phyloP scores from a whole-genome alignment of 2,329 filamentous ascomycete genomes.

The Septoria petroselini region DNA sequence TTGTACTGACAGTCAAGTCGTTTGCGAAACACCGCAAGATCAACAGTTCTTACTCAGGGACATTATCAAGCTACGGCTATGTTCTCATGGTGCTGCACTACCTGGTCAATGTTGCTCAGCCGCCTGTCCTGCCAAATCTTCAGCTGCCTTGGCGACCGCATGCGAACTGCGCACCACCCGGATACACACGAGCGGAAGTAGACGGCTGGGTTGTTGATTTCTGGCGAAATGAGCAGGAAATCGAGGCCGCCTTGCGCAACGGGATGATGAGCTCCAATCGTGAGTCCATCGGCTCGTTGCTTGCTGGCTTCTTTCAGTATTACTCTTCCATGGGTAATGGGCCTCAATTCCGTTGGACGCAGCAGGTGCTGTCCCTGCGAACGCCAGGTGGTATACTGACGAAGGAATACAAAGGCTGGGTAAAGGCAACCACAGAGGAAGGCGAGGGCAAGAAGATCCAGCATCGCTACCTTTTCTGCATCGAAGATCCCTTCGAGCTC shows the following conservation, averaged over 20 bases:
- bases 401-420: conserved; percentile 82
- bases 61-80: conserved; percentile 85
- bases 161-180: conserved; percentile 31
- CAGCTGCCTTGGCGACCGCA: conserved; percentile 56
- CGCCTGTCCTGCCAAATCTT: conserved; percentile 81
- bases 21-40: conserved; percentile 85
- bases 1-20: conserved; percentile 83
- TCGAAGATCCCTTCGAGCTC: conserved; percentile 87
- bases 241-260: conserved; percentile 57
- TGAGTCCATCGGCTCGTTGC: conserved; percentile 66
- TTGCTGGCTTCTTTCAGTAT: conserved; percentile 86
- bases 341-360: conserved; percentile 72
- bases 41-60: conserved; percentile 82
- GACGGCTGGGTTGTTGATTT: conserved; percentile 69
- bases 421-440: conserved; percentile 69
- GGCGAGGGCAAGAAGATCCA: conserved; percentile 60
- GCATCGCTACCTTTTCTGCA: conserved; percentile 79
- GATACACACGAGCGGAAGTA: conserved; percentile 28
- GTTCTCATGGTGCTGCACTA: conserved; percentile 91
- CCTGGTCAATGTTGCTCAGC: conserved; percentile 74
- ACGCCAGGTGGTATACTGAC: conserved; percentile 64
- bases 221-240: conserved; percentile 71
- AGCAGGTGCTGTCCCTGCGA: conserved; percentile 74
- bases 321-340: conserved; percentile 61
- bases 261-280: conserved; percentile 65